Base-by-base conservation (phyloP, 495 filamentous ascomycete genomes). In the Hypomontagnella monticulosa region DNA sequence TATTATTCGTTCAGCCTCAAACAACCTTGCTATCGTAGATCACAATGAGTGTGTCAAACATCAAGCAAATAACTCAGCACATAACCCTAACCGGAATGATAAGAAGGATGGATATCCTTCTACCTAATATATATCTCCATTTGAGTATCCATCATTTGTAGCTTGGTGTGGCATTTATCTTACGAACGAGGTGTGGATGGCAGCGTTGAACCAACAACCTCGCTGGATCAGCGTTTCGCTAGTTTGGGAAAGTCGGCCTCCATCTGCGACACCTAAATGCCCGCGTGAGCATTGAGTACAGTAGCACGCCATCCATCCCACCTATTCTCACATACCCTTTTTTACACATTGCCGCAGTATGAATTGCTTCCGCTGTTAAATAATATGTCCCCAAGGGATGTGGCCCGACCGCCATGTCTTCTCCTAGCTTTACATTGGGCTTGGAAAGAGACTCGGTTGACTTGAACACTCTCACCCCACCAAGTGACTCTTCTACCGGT, bases 251-350 rank as follows among this genome's bases (percentile, higher is more conserved):
- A 63, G 59, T 32, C 53, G 41, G 33, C 16, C 41, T 34, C 16
- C 27, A 53, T 48, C 55, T 47, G 41, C 16, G 41, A 62, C 58
- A 59, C 20, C 37, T 34, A 52, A 37, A 56, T 58, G 49, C 36
- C 55, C 65, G 49, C 58, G 65, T 68, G 65, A 63, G 58, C 66
- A 60, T 19, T 30, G 27, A 33, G 19, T 64, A 62, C 12, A 27
- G 50, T 54, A 63, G 60, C 66, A 69, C 66, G 66, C 12, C 54
- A 69, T 69, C 38, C 60, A 69, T 69, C 66, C 66, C 66, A 64
- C 60, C 60, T 61, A 69, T 69, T 69, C 41, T 56, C 51, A 64
- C 66, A 69, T 69, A 64, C 60, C 56, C n/a, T n/a, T 52, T 42
- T 20, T 37, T 30, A 47, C 51, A 58, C 23, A 32, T 47, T 60